A percentile compares a stretch with the other conserved stretches of the same genome.
Evolutionary conservation across 2,329 filamentous ascomycete species (phyloP).

Genomic region (Sporothrix pseudoabietina): DNA sequence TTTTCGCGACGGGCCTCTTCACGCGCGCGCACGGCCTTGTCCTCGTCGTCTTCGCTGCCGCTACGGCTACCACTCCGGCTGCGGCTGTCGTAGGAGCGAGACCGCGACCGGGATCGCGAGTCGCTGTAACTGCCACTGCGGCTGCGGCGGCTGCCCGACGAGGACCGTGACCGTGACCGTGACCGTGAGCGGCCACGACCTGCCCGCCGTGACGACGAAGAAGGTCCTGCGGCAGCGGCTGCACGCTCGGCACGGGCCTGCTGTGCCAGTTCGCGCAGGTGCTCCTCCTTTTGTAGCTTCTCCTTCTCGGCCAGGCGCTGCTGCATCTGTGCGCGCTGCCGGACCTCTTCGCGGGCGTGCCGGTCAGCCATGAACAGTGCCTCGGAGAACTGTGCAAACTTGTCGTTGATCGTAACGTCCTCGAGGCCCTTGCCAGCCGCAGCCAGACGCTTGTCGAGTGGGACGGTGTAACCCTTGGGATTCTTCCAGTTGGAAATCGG

Average conservation of each 20-base stretch:
- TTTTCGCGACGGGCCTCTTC: conserved; percentile 76
- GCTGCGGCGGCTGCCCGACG: conserved; percentile 12
- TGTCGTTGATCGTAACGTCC: conserved; percentile 96
- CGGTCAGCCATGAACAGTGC: conserved; percentile 91
- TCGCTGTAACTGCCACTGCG: conserved; percentile 13
- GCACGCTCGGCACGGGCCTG: conserved; percentile 84
- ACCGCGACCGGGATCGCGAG: conserved; percentile 40
- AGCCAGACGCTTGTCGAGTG: conserved; percentile 90
- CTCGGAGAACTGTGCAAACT: conserved; percentile 95
- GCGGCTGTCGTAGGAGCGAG: conserved; percentile 39
- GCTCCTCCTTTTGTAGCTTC: conserved; percentile 90
- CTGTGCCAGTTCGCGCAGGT: conserved; percentile 82
- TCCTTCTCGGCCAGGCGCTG: conserved; percentile 96
- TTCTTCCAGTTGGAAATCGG: conserved; percentile 99
- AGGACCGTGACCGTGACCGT: conserved; percentile 30
- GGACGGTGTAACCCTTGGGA: conserved; percentile 95
- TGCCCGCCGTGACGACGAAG: conserved; percentile 29
- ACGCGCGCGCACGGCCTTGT: conserved; percentile 72
- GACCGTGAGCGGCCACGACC: conserved; percentile 4
- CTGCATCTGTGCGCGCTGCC: conserved; percentile 90
- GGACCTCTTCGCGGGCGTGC: conserved; percentile 92
- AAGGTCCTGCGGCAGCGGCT: conserved; percentile 46
- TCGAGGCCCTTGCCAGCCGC: conserved; percentile 90
- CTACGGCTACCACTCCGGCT: conserved; percentile 58
- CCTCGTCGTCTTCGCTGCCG: conserved; percentile 58